A percentile compares a stretch with the other conserved stretches of the same genome.
Conservation (phyloP, 2,329 filamentous ascomycete species). For the Xylariaceae sp. region DNA sequence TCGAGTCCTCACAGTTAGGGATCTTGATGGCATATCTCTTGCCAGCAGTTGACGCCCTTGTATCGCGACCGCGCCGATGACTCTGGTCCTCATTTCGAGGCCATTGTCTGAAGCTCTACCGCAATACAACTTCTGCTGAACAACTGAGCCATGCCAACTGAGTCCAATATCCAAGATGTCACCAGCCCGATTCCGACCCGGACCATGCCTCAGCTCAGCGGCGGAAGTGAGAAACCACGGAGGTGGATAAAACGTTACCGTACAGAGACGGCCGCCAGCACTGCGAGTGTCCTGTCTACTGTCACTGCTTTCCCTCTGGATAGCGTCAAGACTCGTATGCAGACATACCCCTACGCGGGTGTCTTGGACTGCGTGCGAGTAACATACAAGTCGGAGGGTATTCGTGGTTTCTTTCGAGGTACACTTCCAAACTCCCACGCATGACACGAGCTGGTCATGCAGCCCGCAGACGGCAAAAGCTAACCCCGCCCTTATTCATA, state of each 20-base stretch:
- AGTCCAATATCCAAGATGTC: conserved; percentile 45
- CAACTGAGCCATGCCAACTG: conserved; percentile 41
- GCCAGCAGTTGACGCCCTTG: conserved; percentile 47
- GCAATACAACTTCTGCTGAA: conserved; percentile 43
- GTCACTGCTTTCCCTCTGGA: conserved; percentile 83
- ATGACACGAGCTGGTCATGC: background rate
- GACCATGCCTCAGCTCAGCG: conserved; percentile 47
- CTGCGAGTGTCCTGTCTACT: conserved; percentile 77
- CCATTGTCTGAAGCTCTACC: conserved; percentile 50
- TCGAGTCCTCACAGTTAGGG: conserved; percentile 33
- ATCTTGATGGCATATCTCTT: conserved; percentile 58
- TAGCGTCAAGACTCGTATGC: conserved; percentile 88
- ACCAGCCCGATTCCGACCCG: conserved; percentile 47
- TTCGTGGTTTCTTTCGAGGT: conserved; percentile 82
- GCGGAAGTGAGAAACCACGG: conserved; percentile 38
- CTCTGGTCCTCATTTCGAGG: conserved; percentile 54
- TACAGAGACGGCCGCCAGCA: conserved; percentile 77
- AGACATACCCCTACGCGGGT: conserved; percentile 78
- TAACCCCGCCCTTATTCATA: conserved; percentile 25
- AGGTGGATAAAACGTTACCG: conserved; percentile 74
- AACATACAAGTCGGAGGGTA: conserved; percentile 74
- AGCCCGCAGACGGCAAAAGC: conserved; percentile 14
- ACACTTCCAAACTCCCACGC: conserved; percentile 31
- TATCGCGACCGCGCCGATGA: conserved; percentile 65
- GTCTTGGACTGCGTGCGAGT: conserved; percentile 74